Evolutionary conservation across 192 early-diverging fungal species (phyloP), one percentile per base, ranked within the genome.

Genomic region (Phycomyces nitens): DNA sequence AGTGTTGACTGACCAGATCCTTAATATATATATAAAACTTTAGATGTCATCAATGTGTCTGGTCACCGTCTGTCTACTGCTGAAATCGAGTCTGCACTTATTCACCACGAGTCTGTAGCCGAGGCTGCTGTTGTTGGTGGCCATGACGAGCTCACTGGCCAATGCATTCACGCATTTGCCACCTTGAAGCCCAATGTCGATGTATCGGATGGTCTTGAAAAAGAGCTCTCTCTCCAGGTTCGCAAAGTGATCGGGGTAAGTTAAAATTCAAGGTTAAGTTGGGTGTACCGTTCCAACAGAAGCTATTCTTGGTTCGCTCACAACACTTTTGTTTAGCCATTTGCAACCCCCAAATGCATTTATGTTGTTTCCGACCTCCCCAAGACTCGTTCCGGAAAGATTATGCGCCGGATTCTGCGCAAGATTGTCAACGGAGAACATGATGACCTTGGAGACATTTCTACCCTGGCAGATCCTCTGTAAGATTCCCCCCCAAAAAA

Each of bases 341-440:
- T 97, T 60, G 95, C 95, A 47, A 82, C 90, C 5, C 95, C 95
- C n/a, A 93, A 93, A 75, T 78, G 82, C 44, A 86, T 97, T 26
- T 84, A 96, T 59, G 71, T 97, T 68, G 86, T 90, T 6, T 77
- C 80, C 21, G 94, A 95, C 72, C 81, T 94, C 54, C 95, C 95
- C 62, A 96, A 97, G 81, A 97, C 95, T 20, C 85, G 94, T 43
- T 89, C 86, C 49, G 95, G 95, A 53, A 97, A 97, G 83, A 93
- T 97, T 71, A 96, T 97, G 90, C 83, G 95, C 50, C 84, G 95
- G 53, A 88, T 97, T 67, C 80, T 97, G 77, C 82, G 94, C 71
- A 97, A 97, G 86, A 84, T 94, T 49, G 90, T 94, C 56, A 89
- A 80, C 26, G 84, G 85, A 57, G 92, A 97, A 66, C 75, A 86